These are phyloP conservation scores for Phytophthora meadii DNA, from an alignment of 352 stramenopile genomes.

Conservation along the genomic window DNA sequence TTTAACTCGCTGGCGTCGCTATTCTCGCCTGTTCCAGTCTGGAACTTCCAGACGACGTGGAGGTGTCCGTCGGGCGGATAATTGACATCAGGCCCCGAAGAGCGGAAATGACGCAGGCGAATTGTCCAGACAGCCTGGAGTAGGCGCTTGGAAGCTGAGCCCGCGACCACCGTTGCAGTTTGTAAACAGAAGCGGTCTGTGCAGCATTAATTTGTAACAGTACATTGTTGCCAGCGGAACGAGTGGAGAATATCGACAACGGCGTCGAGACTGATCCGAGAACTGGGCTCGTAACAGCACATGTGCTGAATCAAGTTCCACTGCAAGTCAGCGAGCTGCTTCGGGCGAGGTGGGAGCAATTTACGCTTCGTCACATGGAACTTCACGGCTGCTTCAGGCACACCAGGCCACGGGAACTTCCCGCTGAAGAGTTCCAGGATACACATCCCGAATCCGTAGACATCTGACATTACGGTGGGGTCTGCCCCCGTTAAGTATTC, in stretches of 20 bases:
- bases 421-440: constrained; percentile 40
- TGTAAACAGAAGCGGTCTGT: too few species aligned
- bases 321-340: constrained; percentile 21
- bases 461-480: constrained; percentile 30
- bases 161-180: too few species aligned
- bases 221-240: constrained; percentile 16
- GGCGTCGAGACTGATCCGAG: constrained; percentile 26
- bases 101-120: constrained; percentile 12
- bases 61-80: neutral
- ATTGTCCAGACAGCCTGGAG: neutral
- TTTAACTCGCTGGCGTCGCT: neutral
- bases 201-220: too few species aligned
- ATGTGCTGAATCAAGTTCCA: constrained; percentile 43
- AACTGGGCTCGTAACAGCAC: constrained; percentile 30
- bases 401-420: constrained; percentile 28
- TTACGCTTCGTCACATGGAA: constrained; percentile 36
- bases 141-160: neutral
- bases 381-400: constrained; percentile 34
- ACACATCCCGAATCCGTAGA: constrained; percentile 46
- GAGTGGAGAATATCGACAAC: constrained; percentile 37
- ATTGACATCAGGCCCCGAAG: neutral
- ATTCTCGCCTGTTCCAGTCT: neutral
- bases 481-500: constrained; percentile 24
- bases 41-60: neutral
- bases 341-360: constrained; percentile 22